These are phyloP conservation scores for Gliomastix tumulicola DNA, from an alignment of 2,329 filamentous ascomycete genomes.

Conservation along the genomic window DNA sequence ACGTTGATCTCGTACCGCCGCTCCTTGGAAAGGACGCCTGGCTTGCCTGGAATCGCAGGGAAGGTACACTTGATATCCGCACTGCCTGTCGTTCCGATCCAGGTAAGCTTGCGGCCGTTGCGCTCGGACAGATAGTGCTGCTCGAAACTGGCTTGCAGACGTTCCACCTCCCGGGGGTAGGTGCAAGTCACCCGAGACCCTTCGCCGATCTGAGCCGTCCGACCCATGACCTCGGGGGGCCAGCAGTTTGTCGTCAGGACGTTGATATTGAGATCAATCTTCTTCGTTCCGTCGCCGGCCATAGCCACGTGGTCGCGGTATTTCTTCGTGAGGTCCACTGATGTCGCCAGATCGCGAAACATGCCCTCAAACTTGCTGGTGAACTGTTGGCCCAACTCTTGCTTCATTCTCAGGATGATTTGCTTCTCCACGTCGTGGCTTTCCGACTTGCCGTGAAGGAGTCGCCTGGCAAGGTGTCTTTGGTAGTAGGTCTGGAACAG, in stretches of 20 bases:
- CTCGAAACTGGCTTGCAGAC: slow-evolving; percentile 77
- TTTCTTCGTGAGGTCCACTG: slow-evolving; percentile 69
- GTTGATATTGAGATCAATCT: slow-evolving; percentile 74
- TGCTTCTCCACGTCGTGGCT: slow-evolving; percentile 90
- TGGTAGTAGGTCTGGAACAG: slow-evolving; percentile 97
- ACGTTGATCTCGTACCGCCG: slow-evolving; percentile 86
- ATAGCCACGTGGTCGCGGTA: slow-evolving; percentile 62
- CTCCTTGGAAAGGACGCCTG: slow-evolving; percentile 51
- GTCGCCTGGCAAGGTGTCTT: slow-evolving; percentile 82
- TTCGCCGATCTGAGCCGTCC: slow-evolving; percentile 42
- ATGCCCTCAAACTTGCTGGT: slow-evolving; percentile 91
- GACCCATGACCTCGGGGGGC: slow-evolving; percentile 82
- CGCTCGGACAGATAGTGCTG: slow-evolving; percentile 83
- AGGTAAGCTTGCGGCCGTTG: slow-evolving; percentile 81
- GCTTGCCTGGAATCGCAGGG: slow-evolving; percentile 64
- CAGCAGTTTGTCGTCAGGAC: slow-evolving; percentile 92
- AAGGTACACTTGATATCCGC: slow-evolving; percentile 82
- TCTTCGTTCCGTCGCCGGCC: slow-evolving; percentile 36
- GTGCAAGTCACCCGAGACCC: slow-evolving; percentile 45
- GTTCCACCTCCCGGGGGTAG: slow-evolving; percentile 68
- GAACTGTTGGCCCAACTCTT: slow-evolving; percentile 90
- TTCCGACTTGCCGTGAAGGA: slow-evolving; percentile 83
- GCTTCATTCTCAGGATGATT: slow-evolving; percentile 95
- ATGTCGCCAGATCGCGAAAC: slow-evolving; percentile 94
- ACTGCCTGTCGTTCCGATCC: slow-evolving; percentile 65